phyloP scores from a whole-genome alignment of 2,329 filamentous ascomycete genomes.

The Microsporum ferrugineum region DNA sequence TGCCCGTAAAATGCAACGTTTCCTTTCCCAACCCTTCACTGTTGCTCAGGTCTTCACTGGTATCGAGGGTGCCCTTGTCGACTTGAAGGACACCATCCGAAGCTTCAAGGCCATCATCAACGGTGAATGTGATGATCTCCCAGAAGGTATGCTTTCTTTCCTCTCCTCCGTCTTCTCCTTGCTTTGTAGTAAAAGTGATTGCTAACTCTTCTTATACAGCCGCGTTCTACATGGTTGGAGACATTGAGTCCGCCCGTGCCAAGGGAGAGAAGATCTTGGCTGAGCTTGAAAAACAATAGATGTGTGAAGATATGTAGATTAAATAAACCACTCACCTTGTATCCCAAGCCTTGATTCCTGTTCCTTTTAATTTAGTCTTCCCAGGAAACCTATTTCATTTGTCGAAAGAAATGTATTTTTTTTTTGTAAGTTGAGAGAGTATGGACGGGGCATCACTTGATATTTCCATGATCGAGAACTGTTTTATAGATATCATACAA shows the following conservation, averaged over 20 bases:
- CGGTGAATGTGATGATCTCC: constrained; percentile 91
- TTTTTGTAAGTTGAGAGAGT: constrained; percentile 2
- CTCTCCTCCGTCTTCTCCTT: neutral
- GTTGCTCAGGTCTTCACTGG: constrained; percentile 59
- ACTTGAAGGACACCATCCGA: constrained; percentile 94
- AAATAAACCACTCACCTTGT: constrained; percentile 7
- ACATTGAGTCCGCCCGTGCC: constrained; percentile 78
- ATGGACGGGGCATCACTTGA: constrained; percentile 4
- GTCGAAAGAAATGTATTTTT: constrained; percentile 3
- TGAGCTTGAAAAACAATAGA: constrained; percentile 57
- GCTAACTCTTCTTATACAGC: constrained; percentile 24
- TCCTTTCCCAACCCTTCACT: constrained; percentile 98
- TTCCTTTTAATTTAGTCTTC: constrained; percentile 6
- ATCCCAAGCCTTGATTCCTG: constrained; percentile 4
- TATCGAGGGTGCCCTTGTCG: constrained; percentile 94
- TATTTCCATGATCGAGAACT: constrained; percentile 3
- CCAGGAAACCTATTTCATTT: constrained; percentile 4
- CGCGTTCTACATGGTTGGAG: constrained; percentile 96
- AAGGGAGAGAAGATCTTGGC: constrained; percentile 99
- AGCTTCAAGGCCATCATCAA: constrained; percentile 95
- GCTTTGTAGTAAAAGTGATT: constrained; percentile 6
- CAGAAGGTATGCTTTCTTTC: constrained; percentile 57
- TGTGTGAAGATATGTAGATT: constrained; percentile 13
- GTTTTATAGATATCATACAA: constrained; percentile 3
- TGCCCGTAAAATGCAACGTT: constrained; percentile 99